Evolutionary conservation across 2,329 filamentous ascomycete species (phyloP).

Genomic region (Alternaria sp.): DNA sequence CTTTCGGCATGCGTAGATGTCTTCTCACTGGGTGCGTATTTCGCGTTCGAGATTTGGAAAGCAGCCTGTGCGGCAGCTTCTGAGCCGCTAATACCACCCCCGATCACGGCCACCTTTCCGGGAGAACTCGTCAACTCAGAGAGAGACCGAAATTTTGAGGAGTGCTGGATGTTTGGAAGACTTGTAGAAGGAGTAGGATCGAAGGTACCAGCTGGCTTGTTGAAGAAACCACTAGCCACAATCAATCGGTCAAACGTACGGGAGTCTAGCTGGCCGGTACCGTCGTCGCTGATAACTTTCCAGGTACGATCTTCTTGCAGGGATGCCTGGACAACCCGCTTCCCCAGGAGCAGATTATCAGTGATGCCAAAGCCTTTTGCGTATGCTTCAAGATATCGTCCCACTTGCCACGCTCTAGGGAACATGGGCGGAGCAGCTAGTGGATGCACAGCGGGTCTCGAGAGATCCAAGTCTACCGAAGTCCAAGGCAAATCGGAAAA

Average conservation of each 20-base stretch:
- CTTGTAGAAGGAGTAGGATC: constrained; percentile 9
- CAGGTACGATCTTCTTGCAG: constrained; percentile 28
- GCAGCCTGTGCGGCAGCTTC: constrained; percentile 79
- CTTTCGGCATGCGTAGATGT: constrained; percentile 51
- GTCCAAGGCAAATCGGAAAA: constrained; percentile 74
- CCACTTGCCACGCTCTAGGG: constrained; percentile 79
- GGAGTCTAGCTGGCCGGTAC: constrained; percentile 17
- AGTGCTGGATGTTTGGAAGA: constrained; percentile 34
- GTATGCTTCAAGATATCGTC: constrained; percentile 75
- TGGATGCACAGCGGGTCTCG: constrained; percentile 13
- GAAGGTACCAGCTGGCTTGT: constrained; percentile 43
- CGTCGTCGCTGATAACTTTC: constrained; percentile 26
- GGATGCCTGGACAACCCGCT: constrained; percentile 43
- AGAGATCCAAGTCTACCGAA: constrained; percentile 51
- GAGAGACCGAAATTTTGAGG: constrained; percentile 39
- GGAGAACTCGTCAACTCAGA: constrained; percentile 24
- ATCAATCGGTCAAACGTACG: constrained; percentile 72
- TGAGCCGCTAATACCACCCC: constrained; percentile 83
- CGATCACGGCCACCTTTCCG: constrained; percentile 75
- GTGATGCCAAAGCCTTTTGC: constrained; percentile 63
- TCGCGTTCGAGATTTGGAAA: constrained; percentile 71
- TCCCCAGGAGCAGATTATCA: constrained; percentile 60
- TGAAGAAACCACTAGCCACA: constrained; percentile 79
- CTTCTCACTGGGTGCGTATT: constrained; percentile 58
- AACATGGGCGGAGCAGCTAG: constrained; percentile 64